A percentile compares a stretch with the other conserved stretches of the same genome.
Evolutionary conservation across 805 yeast genomes (phyloP).

Genomic region (Yamadazyma sp.): DNA sequence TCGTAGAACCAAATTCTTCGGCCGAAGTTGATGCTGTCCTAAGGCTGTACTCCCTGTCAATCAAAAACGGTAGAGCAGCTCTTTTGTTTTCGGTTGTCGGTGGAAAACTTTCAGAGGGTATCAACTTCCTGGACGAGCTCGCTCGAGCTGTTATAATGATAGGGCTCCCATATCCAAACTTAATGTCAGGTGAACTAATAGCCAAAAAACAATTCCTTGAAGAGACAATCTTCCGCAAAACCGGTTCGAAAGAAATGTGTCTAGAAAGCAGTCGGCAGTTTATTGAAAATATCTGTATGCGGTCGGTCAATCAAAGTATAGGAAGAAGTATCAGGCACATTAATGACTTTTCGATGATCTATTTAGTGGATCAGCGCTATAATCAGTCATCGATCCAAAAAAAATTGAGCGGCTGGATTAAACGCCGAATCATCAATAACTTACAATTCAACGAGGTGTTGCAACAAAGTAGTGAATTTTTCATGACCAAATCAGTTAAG

Average conservation of each 20-base stretch:
- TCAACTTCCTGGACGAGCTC: constrained; percentile 82
- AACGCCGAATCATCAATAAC: constrained; percentile 20
- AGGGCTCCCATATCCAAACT: constrained; percentile 89
- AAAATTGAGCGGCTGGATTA: constrained; percentile 77
- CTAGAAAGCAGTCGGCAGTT: constrained; percentile 50
- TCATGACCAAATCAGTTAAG: constrained; percentile 17
- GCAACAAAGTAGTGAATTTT: constrained; percentile 28
- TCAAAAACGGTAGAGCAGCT: constrained; percentile 52
- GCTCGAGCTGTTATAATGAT: constrained; percentile 85
- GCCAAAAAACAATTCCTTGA: constrained; percentile 71
- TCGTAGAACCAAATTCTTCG: constrained; percentile 52
- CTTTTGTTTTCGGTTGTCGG: constrained; percentile 83
- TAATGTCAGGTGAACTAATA: constrained; percentile 74
- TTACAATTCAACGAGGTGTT: constrained; percentile 16
- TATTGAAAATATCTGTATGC: constrained; percentile 85
- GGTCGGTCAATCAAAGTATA: constrained; percentile 87
- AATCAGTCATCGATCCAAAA: constrained; percentile 42
- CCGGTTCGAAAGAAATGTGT: constrained; percentile 50
- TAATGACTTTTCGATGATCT: constrained; percentile 75
- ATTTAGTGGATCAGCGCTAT: constrained; percentile 69
- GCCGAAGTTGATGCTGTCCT: constrained; percentile 47
- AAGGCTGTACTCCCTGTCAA: constrained; percentile 47
- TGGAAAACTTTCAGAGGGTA: constrained; percentile 91
- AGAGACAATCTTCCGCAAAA: constrained; percentile 43
- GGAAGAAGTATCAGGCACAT: constrained; percentile 89